A percentile compares a stretch with the other conserved stretches of the same genome.
Evolutionary conservation across 768 basidiomycete species (phyloP).

Genomic region (Suillus subalutaceus): DNA sequence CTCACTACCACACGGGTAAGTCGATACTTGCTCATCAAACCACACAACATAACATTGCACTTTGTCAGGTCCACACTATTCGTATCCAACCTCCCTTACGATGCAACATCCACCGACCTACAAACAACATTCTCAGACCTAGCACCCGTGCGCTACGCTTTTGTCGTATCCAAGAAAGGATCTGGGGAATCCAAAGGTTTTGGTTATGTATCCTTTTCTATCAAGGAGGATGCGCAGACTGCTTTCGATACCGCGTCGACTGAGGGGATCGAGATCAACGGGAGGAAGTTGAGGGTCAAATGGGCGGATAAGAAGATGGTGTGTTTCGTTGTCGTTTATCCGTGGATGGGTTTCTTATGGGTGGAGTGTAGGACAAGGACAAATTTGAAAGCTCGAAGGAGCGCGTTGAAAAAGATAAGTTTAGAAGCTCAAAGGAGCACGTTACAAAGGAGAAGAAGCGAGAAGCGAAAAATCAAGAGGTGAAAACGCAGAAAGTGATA

Average conservation of each 20-base stretch:
- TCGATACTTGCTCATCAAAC: neutral
- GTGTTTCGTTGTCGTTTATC: neutral
- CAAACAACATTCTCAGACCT: conserved; percentile 94
- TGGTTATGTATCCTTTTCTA: conserved; percentile 92
- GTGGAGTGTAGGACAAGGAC: neutral
- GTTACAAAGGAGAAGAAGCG: conserved; percentile 55
- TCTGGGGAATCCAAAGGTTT: conserved; percentile 88
- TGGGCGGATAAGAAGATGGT: conserved; percentile 83
- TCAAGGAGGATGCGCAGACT: conserved; percentile 84
- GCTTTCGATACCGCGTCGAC: conserved; percentile 67
- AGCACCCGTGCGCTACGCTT: conserved; percentile 91
- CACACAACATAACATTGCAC: neutral
- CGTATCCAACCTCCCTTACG: conserved; percentile 90
- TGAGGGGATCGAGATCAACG: conserved; percentile 67
- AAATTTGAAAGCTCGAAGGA: neutral
- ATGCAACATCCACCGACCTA: conserved; percentile 87
- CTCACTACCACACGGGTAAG: conserved; percentile 29
- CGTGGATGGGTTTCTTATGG: neutral
- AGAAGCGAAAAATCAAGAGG: conserved; percentile 55
- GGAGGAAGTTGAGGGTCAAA: conserved; percentile 70
- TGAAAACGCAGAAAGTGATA: conserved; percentile 32
- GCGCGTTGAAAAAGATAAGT: conserved; percentile 64
- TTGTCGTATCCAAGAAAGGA: conserved; percentile 84
- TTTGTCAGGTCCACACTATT: conserved; percentile 78
- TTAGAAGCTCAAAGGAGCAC: conserved; percentile 48